phyloP scores from a whole-genome alignment of 306 rosid genomes.

The Leucaena leucocephala region DNA sequence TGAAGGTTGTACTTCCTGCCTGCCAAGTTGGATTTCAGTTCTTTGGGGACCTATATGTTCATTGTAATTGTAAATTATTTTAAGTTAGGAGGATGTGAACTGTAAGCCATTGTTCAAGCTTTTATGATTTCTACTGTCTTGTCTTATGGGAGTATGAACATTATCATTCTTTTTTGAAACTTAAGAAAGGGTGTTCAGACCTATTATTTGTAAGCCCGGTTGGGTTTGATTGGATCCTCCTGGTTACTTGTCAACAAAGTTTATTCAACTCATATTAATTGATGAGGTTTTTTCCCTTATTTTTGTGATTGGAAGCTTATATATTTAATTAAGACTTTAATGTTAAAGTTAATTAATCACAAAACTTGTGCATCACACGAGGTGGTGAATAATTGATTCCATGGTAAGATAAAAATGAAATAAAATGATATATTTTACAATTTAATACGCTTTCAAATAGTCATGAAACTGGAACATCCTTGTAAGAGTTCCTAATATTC shows the following conservation, averaged over 20 bases:
- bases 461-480: not conserved
- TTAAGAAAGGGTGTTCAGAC: not conserved
- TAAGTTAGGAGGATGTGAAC: not conserved
- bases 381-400: not conserved
- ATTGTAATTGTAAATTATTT: conserved; percentile 24
- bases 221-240: not conserved
- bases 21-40: conserved; percentile 29
- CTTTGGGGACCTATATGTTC: conserved; percentile 4
- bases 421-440: not conserved
- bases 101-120: not conserved
- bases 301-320: not conserved
- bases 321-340: not conserved
- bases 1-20: not conserved
- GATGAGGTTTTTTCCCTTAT: not conserved
- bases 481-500: not conserved
- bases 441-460: not conserved
- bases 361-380: not conserved
- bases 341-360: not conserved
- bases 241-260: not conserved
- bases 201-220: not conserved
- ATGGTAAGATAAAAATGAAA: not conserved
- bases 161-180: not conserved
- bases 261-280: not conserved
- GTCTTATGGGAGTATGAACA: not conserved
- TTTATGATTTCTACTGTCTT: not conserved